phyloP scores from a whole-genome alignment of 1,139 yeast genomes.

The Hyphopichia burtonii region DNA sequence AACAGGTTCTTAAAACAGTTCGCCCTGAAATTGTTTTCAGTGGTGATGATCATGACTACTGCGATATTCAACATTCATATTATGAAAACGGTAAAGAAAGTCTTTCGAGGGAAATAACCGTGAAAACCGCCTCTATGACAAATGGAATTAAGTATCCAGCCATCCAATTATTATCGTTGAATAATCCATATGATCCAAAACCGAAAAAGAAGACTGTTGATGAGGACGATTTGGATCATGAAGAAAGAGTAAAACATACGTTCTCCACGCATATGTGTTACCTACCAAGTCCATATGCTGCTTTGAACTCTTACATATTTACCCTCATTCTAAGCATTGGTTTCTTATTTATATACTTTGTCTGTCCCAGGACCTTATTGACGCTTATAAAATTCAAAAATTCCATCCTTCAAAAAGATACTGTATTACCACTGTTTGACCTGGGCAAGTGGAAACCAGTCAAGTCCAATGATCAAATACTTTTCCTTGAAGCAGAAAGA shows the following conservation, averaged over 20 bases:
- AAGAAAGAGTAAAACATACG: constrained; percentile 9
- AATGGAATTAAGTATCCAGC: constrained; percentile 88
- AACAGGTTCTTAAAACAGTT: constrained; percentile 27
- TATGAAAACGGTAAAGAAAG: constrained; percentile 25
- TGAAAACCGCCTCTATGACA: constrained; percentile 89
- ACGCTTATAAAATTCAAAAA: background rate
- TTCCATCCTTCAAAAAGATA: constrained; percentile 1
- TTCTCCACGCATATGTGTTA: constrained; percentile 61
- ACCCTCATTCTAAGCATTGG: constrained; percentile 9
- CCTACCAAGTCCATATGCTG: constrained; percentile 66
- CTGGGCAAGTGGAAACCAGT: constrained; percentile 8
- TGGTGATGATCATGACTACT: constrained; percentile 74
- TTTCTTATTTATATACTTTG: background rate
- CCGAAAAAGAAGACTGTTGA: constrained; percentile 5
- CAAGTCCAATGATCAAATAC: background rate
- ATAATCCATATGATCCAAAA: constrained; percentile 40
- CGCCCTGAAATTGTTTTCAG: constrained; percentile 44
- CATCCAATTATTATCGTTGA: constrained; percentile 71
- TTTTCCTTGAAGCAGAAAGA: constrained; percentile 2
- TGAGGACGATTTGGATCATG: constrained; percentile 1
- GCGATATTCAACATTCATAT: constrained; percentile 68
- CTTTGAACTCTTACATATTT: constrained; percentile 41
- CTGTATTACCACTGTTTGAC: constrained; percentile 3
- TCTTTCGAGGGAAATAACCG: constrained; percentile 72
- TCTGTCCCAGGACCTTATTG: background rate